Percentiles rank a stretch among this genome's conserved stretches.
phyloP scores from a whole-genome alignment of 2,329 filamentous ascomycete species.

The Nectriaceae sp. region DNA sequence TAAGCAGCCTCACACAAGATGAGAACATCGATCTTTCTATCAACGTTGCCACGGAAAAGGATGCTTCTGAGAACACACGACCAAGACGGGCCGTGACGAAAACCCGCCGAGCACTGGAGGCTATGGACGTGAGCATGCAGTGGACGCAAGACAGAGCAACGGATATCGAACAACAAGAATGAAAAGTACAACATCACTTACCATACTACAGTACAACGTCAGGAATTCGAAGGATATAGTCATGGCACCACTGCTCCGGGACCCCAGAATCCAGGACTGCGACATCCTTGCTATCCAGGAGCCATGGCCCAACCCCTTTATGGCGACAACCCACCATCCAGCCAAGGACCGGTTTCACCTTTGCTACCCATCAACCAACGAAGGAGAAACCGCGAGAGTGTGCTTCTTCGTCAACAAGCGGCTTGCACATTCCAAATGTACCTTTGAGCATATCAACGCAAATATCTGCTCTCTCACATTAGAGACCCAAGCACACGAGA shows the following conservation, averaged over 20 bases:
- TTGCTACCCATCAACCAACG: background rate
- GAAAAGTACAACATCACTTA: conserved; percentile 3
- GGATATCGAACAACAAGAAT: background rate
- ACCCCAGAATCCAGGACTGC: conserved; percentile 2
- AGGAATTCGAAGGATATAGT: conserved; percentile 6
- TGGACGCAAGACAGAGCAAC: conserved; percentile 1
- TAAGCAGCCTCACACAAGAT: too few relatives aligned
- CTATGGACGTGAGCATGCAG: too few relatives aligned
- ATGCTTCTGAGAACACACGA: too few relatives aligned
- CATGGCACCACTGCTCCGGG: conserved; percentile 4
- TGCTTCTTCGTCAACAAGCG: conserved; percentile 8
- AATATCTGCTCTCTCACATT: too few relatives aligned
- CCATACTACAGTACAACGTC: conserved; percentile 11
- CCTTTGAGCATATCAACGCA: too few relatives aligned
- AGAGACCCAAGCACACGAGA: too few relatives aligned
- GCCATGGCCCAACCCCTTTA: conserved; percentile 4
- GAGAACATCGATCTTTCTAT: too few relatives aligned
- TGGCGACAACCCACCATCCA: conserved; percentile 3
- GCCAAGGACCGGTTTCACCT: conserved; percentile 1
- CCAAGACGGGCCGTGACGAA: too few relatives aligned
- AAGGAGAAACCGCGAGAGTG: background rate
- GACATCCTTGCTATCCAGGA: conserved; percentile 9
- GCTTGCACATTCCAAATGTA: too few relatives aligned
- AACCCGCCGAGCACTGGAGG: too few relatives aligned
- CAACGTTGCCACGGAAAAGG: too few relatives aligned